These are phyloP conservation scores for Viridothelium virens DNA, from an alignment of 495 filamentous ascomycete genomes.

Conservation along the genomic window DNA sequence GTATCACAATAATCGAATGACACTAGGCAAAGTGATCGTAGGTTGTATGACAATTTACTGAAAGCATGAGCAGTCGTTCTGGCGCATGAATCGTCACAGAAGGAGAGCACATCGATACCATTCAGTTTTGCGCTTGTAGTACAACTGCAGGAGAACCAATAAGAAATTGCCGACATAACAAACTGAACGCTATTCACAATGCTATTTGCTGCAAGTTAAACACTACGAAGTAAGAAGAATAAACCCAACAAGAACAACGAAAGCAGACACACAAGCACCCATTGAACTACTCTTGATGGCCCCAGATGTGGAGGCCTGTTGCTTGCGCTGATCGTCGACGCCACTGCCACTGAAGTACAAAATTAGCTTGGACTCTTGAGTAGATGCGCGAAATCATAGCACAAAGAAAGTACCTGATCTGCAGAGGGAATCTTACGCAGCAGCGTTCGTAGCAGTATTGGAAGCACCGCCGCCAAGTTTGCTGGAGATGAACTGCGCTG, in stretches of 20 bases:
- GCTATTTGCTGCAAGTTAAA: no score
- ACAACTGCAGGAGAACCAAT: no score
- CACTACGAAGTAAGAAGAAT: neutral
- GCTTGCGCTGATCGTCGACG: conserved; percentile 9
- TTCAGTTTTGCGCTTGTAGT: no score
- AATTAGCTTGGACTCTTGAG: neutral
- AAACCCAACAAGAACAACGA: neutral
- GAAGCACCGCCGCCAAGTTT: conserved; percentile 3
- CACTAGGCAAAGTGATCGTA: no score
- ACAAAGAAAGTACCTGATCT: neutral
- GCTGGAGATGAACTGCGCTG: conserved; percentile 8
- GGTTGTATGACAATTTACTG: no score
- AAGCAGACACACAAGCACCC: neutral
- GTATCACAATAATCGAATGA: no score
- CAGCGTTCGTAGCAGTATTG: neutral
- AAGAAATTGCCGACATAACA: no score
- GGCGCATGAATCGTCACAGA: no score
- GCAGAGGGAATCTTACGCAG: conserved; percentile 5
- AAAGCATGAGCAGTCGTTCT: no score
- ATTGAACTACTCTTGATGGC: neutral
- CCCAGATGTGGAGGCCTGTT: neutral
- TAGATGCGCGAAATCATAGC: neutral
- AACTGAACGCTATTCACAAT: no score
- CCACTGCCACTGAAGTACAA: neutral
- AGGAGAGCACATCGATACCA: no score